Evolutionary conservation across 306 rosid genomes (phyloP).

Genomic region (Benincasa hispida): DNA sequence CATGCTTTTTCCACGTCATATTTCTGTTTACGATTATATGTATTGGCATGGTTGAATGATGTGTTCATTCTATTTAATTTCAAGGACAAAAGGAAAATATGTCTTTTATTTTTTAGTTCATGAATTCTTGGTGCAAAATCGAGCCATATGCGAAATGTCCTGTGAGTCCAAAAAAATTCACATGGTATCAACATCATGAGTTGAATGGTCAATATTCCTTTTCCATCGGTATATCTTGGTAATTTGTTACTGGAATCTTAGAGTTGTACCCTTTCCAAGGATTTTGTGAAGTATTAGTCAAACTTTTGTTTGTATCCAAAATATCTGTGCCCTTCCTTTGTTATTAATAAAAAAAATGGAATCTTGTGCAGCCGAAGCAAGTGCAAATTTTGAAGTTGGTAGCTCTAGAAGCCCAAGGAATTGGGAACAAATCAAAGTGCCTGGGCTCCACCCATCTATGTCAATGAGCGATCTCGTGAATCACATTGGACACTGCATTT

Average conservation of each 20-base stretch:
- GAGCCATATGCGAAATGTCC: neutral
- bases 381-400: slow-evolving; percentile 44
- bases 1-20: neutral
- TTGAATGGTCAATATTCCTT: neutral
- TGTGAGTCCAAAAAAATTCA: neutral
- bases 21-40: neutral
- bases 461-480: slow-evolving; percentile 59
- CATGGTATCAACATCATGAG: neutral
- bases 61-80: neutral
- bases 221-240: neutral
- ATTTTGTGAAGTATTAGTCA: neutral
- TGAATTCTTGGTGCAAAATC: neutral
- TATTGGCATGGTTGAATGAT: neutral
- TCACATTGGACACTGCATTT: slow-evolving; percentile 58
- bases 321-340: neutral
- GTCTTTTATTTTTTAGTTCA: neutral
- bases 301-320: neutral
- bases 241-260: neutral
- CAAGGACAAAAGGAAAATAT: neutral
- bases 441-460: slow-evolving; percentile 64
- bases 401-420: slow-evolving; percentile 30
- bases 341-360: slow-evolving; percentile 17
- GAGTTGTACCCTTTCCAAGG: neutral
- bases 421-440: slow-evolving; percentile 54
- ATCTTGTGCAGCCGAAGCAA: slow-evolving; percentile 39